Evolutionary conservation across 176 grass and related monocot genomes (phyloP).

Genomic region (Puya raimondii): DNA sequence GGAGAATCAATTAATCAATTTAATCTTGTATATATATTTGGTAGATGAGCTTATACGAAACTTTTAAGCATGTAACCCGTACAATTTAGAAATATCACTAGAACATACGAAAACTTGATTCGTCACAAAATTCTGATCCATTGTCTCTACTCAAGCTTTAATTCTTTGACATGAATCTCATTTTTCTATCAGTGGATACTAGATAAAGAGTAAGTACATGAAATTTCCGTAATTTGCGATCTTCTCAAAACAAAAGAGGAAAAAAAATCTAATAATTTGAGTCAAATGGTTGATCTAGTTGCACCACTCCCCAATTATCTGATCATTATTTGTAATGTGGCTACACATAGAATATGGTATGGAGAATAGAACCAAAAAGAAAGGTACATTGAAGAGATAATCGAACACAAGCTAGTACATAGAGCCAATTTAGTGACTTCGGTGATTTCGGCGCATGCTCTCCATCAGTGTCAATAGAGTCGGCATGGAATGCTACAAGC

Average conservation of each 20-base stretch:
- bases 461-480: background rate
- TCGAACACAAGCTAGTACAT: background rate
- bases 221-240: no score
- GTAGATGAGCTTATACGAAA: no score
- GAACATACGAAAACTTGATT: background rate
- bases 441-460: slow-evolving; percentile 7
- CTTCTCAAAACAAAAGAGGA: no score
- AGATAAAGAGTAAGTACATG: no score
- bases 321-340: background rate
- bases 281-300: no score
- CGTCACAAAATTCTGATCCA: background rate
- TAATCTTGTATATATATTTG: no score
- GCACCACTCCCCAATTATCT: no score
- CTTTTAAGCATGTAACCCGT: background rate
- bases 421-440: slow-evolving; percentile 6
- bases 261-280: no score
- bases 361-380: background rate
- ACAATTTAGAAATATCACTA: background rate
- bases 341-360: background rate
- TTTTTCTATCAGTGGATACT: background rate
- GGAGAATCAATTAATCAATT: no score
- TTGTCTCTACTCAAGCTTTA: background rate
- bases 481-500: background rate
- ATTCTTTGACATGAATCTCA: background rate
- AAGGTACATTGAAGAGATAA: background rate